These are phyloP conservation scores for Colletotrichum simmondsii DNA, from an alignment of 2,329 filamentous ascomycete species.

Conservation along the genomic window DNA sequence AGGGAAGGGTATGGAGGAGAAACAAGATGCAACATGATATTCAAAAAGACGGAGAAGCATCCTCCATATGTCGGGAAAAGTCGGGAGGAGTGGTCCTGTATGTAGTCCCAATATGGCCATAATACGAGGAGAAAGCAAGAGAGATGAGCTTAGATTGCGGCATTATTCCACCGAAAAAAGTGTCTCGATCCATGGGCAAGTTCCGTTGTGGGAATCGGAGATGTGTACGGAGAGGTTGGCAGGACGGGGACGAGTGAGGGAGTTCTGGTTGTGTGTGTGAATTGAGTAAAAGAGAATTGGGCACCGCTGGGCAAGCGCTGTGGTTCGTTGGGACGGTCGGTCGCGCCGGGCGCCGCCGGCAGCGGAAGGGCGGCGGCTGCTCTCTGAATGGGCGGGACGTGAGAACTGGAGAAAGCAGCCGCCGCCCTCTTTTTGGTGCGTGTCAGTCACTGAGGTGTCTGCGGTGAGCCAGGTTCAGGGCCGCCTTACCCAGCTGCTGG, in stretches of 20 bases:
- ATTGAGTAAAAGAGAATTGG: slow-evolving; percentile 26
- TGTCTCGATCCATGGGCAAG: slow-evolving; percentile 7
- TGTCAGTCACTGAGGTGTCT: background rate
- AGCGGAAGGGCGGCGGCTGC: slow-evolving; percentile 5
- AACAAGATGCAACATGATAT: background rate
- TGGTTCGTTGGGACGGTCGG: slow-evolving; percentile 2
- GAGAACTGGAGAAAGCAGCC: background rate
- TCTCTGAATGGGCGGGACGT: background rate
- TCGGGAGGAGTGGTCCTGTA: slow-evolving; percentile 16
- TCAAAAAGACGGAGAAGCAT: background rate
- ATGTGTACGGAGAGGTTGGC: background rate
- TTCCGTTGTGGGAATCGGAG: slow-evolving; percentile 29
- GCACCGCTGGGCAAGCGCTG: slow-evolving; percentile 3
- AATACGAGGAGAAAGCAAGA: slow-evolving; percentile 15
- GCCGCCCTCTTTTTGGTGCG: background rate
- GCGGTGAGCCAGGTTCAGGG: slow-evolving; percentile 1
- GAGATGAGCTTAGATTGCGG: slow-evolving; percentile 17
- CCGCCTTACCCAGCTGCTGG: slow-evolving; percentile 1
- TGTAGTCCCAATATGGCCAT: slow-evolving; percentile 19
- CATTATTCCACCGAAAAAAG: slow-evolving; percentile 16
- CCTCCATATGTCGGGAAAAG: slow-evolving; percentile 12
- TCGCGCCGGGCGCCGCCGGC: slow-evolving; percentile 3
- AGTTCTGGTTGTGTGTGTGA: slow-evolving; percentile 14
- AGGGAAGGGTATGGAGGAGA: background rate
- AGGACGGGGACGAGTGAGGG: background rate